Conservation (phyloP, 1,284 basidiomycete genomes). For the Malassezia sp. region DNA sequence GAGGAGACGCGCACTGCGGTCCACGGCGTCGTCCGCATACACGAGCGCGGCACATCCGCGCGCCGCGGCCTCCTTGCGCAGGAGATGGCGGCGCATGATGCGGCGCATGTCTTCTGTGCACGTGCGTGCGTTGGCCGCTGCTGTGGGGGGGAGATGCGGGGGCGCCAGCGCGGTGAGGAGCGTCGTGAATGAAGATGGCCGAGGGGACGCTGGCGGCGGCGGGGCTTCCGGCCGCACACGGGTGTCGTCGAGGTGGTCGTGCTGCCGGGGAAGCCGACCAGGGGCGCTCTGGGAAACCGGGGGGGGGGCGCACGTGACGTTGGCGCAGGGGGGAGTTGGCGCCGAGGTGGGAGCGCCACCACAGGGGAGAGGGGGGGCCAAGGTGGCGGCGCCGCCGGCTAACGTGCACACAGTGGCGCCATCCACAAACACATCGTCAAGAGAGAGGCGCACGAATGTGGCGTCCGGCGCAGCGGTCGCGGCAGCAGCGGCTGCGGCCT, state of each 20-base stretch:
- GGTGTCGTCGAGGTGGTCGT: no score
- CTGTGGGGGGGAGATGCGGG: conserved; percentile 17
- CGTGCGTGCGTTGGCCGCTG: conserved; percentile 24
- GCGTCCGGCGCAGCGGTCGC: conserved; percentile 12
- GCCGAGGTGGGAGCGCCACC: neutral
- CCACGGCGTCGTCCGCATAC: conserved; percentile 25
- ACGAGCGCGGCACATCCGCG: conserved; percentile 26
- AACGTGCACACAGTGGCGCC: neutral
- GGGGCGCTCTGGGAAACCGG: neutral
- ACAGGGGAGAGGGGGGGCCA: neutral
- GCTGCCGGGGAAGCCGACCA: no score
- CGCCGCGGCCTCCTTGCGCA: conserved; percentile 19
- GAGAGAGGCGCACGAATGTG: neutral
- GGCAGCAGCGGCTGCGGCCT: neutral
- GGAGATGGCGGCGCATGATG: conserved; percentile 21
- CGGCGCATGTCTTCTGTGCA: conserved; percentile 32
- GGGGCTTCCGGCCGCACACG: no score
- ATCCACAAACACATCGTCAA: neutral
- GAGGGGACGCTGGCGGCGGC: no score
- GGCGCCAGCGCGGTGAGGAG: conserved; percentile 21
- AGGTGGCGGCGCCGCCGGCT: no score
- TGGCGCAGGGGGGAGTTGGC: neutral
- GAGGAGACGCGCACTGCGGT: conserved; percentile 29
- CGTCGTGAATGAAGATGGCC: no score
- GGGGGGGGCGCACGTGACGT: neutral